phyloP scores from a whole-genome alignment of 768 basidiomycete species.

The Tulasnella sp. region DNA sequence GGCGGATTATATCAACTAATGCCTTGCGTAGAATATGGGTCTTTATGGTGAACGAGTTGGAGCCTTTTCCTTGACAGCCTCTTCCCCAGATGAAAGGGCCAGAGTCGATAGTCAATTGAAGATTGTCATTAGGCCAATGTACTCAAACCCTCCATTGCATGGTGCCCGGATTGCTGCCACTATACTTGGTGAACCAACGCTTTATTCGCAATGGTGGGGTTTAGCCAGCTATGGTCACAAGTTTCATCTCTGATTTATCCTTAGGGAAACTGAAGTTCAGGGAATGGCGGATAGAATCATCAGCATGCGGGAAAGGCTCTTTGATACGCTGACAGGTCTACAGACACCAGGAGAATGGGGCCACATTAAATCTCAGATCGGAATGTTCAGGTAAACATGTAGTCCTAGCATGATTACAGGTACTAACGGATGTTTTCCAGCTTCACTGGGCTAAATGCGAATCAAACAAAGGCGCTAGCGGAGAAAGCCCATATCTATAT shows the following conservation, averaged over 20 bases:
- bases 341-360: slow-evolving; percentile 91
- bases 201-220: slow-evolving; percentile 63
- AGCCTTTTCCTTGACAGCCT: slow-evolving; percentile 75
- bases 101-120: slow-evolving; percentile 90
- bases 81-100: slow-evolving; percentile 59
- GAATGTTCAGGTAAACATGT: slow-evolving; percentile 79
- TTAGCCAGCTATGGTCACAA: background rate
- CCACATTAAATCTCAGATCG: slow-evolving; percentile 90
- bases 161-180: slow-evolving; percentile 78
- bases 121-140: slow-evolving; percentile 90
- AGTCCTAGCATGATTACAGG: background rate
- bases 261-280: slow-evolving; percentile 72
- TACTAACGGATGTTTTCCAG: slow-evolving; percentile 27
- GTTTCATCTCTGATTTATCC: background rate
- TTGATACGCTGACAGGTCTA: slow-evolving; percentile 58
- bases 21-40: slow-evolving; percentile 65
- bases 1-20: background rate
- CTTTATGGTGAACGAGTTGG: slow-evolving; percentile 97
- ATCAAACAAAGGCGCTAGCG: slow-evolving; percentile 70
- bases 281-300: slow-evolving; percentile 94
- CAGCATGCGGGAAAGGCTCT: slow-evolving; percentile 77
- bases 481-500: slow-evolving; percentile 86
- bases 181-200: slow-evolving; percentile 58
- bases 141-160: slow-evolving; percentile 92
- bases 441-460: slow-evolving; percentile 72